Evolutionary conservation across 2,329 filamentous ascomycete genomes (phyloP).

Genomic region (Teratosphaeria pseudoeucalypti): DNA sequence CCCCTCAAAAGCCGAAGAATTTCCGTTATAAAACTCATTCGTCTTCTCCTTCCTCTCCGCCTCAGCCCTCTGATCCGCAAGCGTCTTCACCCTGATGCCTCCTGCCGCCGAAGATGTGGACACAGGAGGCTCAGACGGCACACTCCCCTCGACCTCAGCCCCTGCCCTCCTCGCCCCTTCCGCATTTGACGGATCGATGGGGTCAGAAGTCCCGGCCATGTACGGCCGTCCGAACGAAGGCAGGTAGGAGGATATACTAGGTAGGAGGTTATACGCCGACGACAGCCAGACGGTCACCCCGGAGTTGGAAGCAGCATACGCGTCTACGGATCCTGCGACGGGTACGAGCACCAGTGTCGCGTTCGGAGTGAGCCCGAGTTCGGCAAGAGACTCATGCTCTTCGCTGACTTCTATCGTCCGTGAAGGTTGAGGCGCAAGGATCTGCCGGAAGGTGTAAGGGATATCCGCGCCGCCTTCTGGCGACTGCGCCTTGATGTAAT

Average conservation of each 20-base stretch:
- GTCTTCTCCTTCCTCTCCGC: constrained; percentile 33
- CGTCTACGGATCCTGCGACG: constrained; percentile 49
- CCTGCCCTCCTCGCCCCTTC: constrained; percentile 1
- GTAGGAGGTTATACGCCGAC: not conserved
- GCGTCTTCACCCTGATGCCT: constrained; percentile 33
- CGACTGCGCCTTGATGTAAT: constrained; percentile 50
- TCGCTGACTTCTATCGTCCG: constrained; percentile 64
- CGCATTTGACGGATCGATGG: constrained; percentile 10
- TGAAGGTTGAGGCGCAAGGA: constrained; percentile 69
- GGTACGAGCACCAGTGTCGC: constrained; percentile 77
- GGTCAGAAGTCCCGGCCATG: constrained; percentile 5
- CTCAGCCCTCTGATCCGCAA: constrained; percentile 35
- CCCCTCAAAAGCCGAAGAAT: constrained; percentile 54
- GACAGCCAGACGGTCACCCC: constrained; percentile 1
- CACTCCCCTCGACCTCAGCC: not conserved
- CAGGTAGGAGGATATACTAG: constrained; percentile 1
- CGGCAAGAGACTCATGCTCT: constrained; percentile 56
- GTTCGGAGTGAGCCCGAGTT: constrained; percentile 65
- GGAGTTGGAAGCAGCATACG: constrained; percentile 34
- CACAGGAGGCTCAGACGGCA: constrained; percentile 1
- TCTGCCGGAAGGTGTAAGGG: constrained; percentile 79
- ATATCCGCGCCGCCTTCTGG: constrained; percentile 31
- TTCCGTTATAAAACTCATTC: constrained; percentile 73
- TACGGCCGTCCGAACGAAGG: constrained; percentile 10
- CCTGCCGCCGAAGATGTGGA: constrained; percentile 10